Conservation (phyloP, 805 yeast genomes). For the Dipodascus geniculatus region DNA sequence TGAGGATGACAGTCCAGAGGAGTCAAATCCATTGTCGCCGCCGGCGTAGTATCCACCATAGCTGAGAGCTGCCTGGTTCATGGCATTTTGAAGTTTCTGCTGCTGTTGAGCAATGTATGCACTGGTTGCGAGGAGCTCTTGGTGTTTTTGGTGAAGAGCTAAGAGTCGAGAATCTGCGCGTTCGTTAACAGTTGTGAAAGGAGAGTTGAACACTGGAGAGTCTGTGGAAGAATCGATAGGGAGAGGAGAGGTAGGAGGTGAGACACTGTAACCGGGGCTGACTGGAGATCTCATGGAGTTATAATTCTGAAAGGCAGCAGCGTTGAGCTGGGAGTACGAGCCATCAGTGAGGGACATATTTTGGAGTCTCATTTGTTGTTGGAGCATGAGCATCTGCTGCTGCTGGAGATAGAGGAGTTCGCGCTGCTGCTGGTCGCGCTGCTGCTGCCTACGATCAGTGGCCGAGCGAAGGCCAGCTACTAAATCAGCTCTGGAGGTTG, state of each 20-base stretch:
- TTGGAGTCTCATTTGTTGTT: conserved; percentile 3
- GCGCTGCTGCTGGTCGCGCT: conserved; percentile 7
- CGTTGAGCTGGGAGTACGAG: neutral
- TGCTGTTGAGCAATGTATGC: conserved; percentile 25
- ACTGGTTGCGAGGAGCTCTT: conserved; percentile 24
- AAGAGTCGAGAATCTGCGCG: conserved; percentile 1
- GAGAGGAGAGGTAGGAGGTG: neutral
- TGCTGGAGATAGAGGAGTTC: conserved; percentile 3
- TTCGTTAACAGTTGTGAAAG: neutral
- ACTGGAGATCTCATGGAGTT: neutral
- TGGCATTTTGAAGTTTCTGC: conserved; percentile 23
- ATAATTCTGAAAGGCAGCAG: neutral
- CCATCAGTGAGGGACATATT: neutral
- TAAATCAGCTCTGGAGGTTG: conserved; percentile 19
- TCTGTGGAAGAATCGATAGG: neutral
- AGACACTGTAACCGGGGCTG: neutral
- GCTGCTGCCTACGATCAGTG: conserved; percentile 18
- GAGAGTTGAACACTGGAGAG: neutral
- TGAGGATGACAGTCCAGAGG: neutral
- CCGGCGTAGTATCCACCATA: neutral
- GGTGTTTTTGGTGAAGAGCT: neutral
- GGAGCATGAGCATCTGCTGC: conserved; percentile 8
- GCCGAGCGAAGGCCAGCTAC: conserved; percentile 20
- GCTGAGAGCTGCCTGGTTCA: conserved; percentile 8
- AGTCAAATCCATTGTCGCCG: neutral